Evolutionary conservation across 2,329 filamentous ascomycete species (phyloP).

Genomic region (Fusarium cicatricum): DNA sequence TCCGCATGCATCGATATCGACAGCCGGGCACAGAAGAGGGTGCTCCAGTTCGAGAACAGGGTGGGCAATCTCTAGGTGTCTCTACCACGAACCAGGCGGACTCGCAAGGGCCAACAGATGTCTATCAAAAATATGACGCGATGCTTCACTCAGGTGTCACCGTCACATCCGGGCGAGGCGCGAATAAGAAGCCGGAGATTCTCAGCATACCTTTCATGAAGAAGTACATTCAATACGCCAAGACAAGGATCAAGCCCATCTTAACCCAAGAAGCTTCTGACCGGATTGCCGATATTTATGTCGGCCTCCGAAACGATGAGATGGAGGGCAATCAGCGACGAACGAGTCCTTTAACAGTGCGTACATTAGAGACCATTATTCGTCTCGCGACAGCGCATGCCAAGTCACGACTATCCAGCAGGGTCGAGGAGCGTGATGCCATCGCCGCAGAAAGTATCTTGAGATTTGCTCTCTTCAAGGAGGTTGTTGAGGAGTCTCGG

Average conservation of each 20-base stretch:
- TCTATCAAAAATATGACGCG: constrained; percentile 95
- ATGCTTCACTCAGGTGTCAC: constrained; percentile 95
- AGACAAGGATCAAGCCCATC: constrained; percentile 87
- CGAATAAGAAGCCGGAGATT: constrained; percentile 82
- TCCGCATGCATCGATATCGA: constrained; percentile 96
- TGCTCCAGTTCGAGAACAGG: constrained; percentile 89
- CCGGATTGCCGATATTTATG: constrained; percentile 90
- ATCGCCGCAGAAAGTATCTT: constrained; percentile 88
- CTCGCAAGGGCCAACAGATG: constrained; percentile 79
- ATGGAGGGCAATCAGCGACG: constrained; percentile 92
- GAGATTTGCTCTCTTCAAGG: constrained; percentile 96
- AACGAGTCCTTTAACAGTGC: constrained; percentile 94
- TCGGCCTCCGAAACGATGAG: constrained; percentile 92
- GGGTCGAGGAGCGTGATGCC: constrained; percentile 90
- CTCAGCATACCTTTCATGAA: constrained; percentile 98
- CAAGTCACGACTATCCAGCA: constrained; percentile 86
- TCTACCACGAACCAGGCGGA: constrained; percentile 81
- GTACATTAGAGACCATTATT: constrained; percentile 97
- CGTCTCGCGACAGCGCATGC: constrained; percentile 96
- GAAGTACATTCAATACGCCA: constrained; percentile 99
- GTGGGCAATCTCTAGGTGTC: constrained; percentile 84
- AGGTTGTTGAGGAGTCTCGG: constrained; percentile 81
- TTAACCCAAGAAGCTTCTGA: constrained; percentile 92
- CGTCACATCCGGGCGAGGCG: constrained; percentile 75
- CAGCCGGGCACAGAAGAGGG: constrained; percentile 94